Evolutionary conservation across 306 rosid genomes (phyloP), one percentile per base, ranked within the genome.

Genomic region (Hippophae gyantsensis): DNA sequence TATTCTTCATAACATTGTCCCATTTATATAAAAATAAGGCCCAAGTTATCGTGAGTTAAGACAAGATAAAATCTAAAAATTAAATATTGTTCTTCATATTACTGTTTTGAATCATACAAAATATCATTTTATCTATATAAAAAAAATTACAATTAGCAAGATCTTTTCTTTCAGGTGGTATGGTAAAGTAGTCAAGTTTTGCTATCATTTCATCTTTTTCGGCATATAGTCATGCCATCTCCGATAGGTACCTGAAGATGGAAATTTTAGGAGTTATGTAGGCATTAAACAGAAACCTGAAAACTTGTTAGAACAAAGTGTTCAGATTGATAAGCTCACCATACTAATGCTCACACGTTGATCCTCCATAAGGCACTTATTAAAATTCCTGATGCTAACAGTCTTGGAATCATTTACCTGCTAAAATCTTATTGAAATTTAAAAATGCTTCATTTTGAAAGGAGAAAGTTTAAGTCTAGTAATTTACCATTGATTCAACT

Each of bases 181-280:
- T 32, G 38, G 38, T 32, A 32, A 32, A 32, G 38, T 4, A 32
- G 38, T n/a, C 25, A 47, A 50, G 18, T 18, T 53, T 11, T 2
- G 42, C 23, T 47, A 25, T 14, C 9, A 26, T 56, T 54, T 81
- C 78, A 81, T 62, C 78, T 67, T 76, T 85, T 90, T 32, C 82
- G 82, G 70, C 98, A 87, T 58, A 90, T 85, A 47, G 96, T 90
- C 70, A 90, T 87, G 60, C 98, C 98, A 75, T 90, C 98, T 71
- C 98, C 98, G 23, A 90, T 87, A 10, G 98, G 87, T 52, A 90
- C 96, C 98, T 90, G 68, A 69, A 42, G 62, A 42, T 38, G 73
- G 67, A 55, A 67, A 55, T 49, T 66, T 43, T 62, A n/a, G 42
- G 40, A 2, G 62, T 62, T 54, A 71, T 41, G 52, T 50, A 73